Conservation (phyloP, 2,329 filamentous ascomycete species). For the Colletotrichum karsti region DNA sequence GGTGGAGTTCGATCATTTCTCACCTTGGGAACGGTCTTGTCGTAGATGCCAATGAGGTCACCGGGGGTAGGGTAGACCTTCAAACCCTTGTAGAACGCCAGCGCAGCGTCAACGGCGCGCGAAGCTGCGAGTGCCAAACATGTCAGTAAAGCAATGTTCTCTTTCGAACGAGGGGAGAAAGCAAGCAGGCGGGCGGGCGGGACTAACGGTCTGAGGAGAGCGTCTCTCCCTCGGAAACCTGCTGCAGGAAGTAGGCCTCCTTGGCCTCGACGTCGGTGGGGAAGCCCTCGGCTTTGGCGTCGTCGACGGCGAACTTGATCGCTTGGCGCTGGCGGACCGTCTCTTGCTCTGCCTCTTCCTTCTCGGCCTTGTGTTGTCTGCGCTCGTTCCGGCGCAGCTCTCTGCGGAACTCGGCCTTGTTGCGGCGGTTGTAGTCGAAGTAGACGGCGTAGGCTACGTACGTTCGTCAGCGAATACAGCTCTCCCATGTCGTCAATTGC, state of each 20-base stretch:
- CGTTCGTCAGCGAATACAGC: slow-evolving; percentile 27
- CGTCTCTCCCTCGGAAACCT: slow-evolving; percentile 88
- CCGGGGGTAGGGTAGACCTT: slow-evolving; percentile 97
- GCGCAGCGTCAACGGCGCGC: slow-evolving; percentile 77
- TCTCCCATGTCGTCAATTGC: neutral
- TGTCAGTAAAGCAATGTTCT: slow-evolving; percentile 2
- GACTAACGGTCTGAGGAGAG: slow-evolving; percentile 82
- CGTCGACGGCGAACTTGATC: slow-evolving; percentile 79
- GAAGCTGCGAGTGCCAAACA: slow-evolving; percentile 1
- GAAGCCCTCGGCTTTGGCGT: slow-evolving; percentile 91
- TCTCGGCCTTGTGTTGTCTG: slow-evolving; percentile 74
- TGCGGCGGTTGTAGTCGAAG: slow-evolving; percentile 74
- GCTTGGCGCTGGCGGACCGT: slow-evolving; percentile 73
- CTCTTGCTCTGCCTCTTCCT: slow-evolving; percentile 75
- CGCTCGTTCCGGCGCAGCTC: slow-evolving; percentile 79
- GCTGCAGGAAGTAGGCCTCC: slow-evolving; percentile 96
- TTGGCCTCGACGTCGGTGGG: slow-evolving; percentile 90
- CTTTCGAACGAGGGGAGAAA: neutral
- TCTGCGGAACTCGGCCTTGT: slow-evolving; percentile 71
- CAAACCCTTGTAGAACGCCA: slow-evolving; percentile 97
- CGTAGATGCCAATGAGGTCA: slow-evolving; percentile 95
- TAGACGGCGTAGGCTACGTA: slow-evolving; percentile 69
- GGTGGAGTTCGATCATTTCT: slow-evolving; percentile 13
- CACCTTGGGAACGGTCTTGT: slow-evolving; percentile 97
- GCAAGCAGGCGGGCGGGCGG: neutral